A percentile compares a stretch with the other conserved stretches of the same genome.
These are phyloP conservation scores for Coriolopsis trogii DNA, from an alignment of 1,284 basidiomycete species.

Conservation along the genomic window DNA sequence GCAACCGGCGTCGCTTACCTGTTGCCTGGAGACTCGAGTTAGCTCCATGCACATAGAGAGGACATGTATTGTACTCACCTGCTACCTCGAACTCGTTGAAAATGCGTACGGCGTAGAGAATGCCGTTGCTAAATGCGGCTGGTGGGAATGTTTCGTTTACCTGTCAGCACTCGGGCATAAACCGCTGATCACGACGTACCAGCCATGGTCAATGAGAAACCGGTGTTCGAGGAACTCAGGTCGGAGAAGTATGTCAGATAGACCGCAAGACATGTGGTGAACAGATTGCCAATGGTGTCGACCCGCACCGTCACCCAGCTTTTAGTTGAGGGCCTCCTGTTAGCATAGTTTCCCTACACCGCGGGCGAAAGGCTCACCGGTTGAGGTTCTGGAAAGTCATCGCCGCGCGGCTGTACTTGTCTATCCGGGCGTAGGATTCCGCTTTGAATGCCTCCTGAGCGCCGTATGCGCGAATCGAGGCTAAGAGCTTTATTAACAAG, in stretches of 20 bases:
- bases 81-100: slow-evolving; percentile 62
- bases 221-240: slow-evolving; percentile 45
- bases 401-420: slow-evolving; percentile 50
- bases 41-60: background rate
- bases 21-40: background rate
- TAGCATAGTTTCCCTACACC: background rate
- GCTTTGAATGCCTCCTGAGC: slow-evolving; percentile 49
- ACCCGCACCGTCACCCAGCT: slow-evolving; percentile 34
- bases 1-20: background rate
- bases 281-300: slow-evolving; percentile 50
- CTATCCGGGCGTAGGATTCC: slow-evolving; percentile 48
- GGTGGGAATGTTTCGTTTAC: no score
- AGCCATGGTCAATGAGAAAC: slow-evolving; percentile 54
- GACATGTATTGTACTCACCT: slow-evolving; percentile 30
- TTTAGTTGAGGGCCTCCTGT: background rate
- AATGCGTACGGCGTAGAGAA: slow-evolving; percentile 55
- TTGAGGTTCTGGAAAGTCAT: slow-evolving; percentile 57
- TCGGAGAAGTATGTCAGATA: slow-evolving; percentile 53
- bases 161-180: no score
- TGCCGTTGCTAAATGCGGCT: slow-evolving; percentile 59
- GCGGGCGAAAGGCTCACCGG: slow-evolving; percentile 34
- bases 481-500: slow-evolving; percentile 31
- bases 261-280: slow-evolving; percentile 52
- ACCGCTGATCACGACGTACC: no score
- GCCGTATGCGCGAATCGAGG: slow-evolving; percentile 63